Percentiles rank a stretch among this genome's conserved stretches.
phyloP scores from a whole-genome alignment of 2,329 filamentous ascomycete genomes.

The Parastagonospora nodorum region DNA sequence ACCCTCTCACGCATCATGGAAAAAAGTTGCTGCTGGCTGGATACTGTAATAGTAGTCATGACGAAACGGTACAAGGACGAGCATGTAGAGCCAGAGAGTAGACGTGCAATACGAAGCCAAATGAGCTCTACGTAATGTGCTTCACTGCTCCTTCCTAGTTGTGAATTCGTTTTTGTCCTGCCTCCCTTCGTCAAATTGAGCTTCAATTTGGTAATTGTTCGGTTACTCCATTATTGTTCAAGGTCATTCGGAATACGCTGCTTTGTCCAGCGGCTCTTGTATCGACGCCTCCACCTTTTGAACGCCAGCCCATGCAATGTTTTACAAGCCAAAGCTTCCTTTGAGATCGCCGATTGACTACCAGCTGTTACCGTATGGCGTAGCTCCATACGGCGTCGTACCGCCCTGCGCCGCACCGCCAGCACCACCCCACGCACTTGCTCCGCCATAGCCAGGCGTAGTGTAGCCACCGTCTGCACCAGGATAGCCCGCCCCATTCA shows the following conservation, averaged over 20 bases:
- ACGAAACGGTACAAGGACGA: constrained; percentile 6
- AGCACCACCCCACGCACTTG: constrained; percentile 68
- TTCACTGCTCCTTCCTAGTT: background rate
- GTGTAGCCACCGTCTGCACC: constrained; percentile 68
- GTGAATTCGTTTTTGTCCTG: background rate
- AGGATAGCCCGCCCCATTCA: constrained; percentile 57
- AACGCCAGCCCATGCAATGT: constrained; percentile 39
- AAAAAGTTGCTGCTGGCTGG: constrained; percentile 15
- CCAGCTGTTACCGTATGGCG: constrained; percentile 59
- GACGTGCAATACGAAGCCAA: constrained; percentile 8
- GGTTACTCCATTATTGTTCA: background rate
- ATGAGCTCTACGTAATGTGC: constrained; percentile 1
- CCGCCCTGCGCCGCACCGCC: constrained; percentile 39
- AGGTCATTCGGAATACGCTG: background rate
- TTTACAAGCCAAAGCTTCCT: constrained; percentile 14
- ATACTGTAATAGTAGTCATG: constrained; percentile 29
- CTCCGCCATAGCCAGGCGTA: constrained; percentile 62
- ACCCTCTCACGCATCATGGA: constrained; percentile 33
- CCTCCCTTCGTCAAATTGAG: background rate
- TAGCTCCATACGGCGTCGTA: constrained; percentile 63
- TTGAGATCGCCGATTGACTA: constrained; percentile 1
- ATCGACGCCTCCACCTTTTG: constrained; percentile 11
- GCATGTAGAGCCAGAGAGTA: background rate
- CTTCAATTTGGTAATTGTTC: no score
- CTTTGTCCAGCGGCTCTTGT: background rate